phyloP scores from a whole-genome alignment of 2,329 filamentous ascomycete species.

The Grosmannia serpens region DNA sequence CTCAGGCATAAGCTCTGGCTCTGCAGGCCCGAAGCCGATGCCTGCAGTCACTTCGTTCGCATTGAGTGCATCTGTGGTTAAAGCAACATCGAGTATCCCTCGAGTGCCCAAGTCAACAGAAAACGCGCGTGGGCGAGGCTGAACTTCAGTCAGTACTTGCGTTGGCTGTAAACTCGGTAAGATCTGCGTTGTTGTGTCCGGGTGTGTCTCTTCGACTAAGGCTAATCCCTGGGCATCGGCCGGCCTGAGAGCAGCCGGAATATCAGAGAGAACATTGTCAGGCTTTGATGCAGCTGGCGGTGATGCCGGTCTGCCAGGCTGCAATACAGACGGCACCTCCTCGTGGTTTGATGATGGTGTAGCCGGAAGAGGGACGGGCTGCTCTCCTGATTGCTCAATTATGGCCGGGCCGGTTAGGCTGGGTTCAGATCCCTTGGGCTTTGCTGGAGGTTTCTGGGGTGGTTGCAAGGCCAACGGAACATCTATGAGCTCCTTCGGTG shows the following conservation, averaged over 20 bases:
- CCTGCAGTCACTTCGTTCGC: background rate
- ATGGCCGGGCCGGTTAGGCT: background rate
- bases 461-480: background rate
- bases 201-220: background rate
- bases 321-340: background rate
- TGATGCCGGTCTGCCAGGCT: background rate
- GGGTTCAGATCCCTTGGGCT: background rate
- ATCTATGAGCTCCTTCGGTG: background rate
- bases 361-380: background rate
- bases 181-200: background rate
- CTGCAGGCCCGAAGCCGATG: background rate
- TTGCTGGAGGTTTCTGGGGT: background rate
- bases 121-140: no score
- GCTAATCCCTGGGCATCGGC: background rate
- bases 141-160: no score
- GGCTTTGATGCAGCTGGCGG: background rate
- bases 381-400: background rate
- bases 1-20: background rate
- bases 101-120: no score
- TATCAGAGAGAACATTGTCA: background rate
- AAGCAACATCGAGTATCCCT: background rate
- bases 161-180: no score
- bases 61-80: background rate
- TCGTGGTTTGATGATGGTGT: no score
- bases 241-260: background rate